Base-by-base conservation (phyloP, 2,329 filamentous ascomycete genomes). In the Fusarium sp. region DNA sequence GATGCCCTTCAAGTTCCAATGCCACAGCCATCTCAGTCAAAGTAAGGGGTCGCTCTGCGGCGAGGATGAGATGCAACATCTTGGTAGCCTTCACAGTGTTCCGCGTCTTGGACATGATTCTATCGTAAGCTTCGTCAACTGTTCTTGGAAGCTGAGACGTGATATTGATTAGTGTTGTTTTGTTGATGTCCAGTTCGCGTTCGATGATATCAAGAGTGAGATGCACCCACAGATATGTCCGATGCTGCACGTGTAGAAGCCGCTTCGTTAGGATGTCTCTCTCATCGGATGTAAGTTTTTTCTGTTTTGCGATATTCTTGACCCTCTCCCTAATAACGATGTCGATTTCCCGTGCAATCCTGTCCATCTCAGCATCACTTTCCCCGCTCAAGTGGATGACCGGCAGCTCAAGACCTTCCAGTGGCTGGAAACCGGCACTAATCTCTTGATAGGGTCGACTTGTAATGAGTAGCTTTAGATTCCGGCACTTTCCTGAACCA, bases 391-490 rank as follows among this genome's bases (percentile, higher is more conserved):
- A 50, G 18, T 72, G 69, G 18, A 76, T 34, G 7, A 17, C 15
- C 6, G 13, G 33, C 13, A 34, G 6, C 33, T 34, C 13, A 6
- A 17, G 13, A 28, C 10, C 26, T 6, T 34, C 17, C 11, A 68
- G 28, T 17, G 33, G 38, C 7, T 64, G 61, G 48, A 76, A 77
- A 34, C 22, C 55, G 17, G 34, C 24, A 17, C 48, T 10, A 17
- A 79, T 78, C 1, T 74, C 44, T 3, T 60, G 39, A 54, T 79
- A 78, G 1, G 76, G 74, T 4, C 77, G 73, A 54, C 77, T 79
- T 0, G 76, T 80, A 7, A 77, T 17, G 2, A 84, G 71, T 53
- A 83, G 79, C 52, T 81, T 83, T 7, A 82, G 39, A 20, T 70
- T 71, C 5, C 43, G 46, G 6, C 33, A 60, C 9, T 34, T 20